A percentile compares a stretch with the other conserved stretches of the same genome.
These are phyloP conservation scores for Blepharisma japonicum DNA, from an alignment of 73 alveolate genomes.

Conservation along the genomic window DNA sequence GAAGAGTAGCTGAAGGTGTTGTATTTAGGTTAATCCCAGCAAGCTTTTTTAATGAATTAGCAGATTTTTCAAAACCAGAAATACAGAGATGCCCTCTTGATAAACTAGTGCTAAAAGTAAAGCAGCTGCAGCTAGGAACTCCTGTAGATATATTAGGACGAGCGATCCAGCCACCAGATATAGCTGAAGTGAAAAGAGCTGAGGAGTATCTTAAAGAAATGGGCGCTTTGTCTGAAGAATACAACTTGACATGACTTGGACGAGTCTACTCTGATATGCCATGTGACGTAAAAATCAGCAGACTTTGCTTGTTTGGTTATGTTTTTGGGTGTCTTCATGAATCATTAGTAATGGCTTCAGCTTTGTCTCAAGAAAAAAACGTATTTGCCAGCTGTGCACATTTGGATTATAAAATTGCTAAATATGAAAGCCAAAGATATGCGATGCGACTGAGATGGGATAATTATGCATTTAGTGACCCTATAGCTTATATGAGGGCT, in stretches of 20 bases:
- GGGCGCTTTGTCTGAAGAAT: constrained; percentile 77
- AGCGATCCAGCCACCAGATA: constrained; percentile 83
- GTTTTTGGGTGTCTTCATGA: constrained; percentile 75
- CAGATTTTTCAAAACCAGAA: constrained; percentile 88
- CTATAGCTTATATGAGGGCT: constrained; percentile 6
- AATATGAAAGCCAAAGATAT: constrained; percentile 3
- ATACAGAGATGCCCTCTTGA: constrained; percentile 96
- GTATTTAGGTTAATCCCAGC: constrained; percentile 80
- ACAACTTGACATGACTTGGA: constrained; percentile 77
- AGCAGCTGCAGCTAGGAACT: constrained; percentile 68
- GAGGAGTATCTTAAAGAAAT: constrained; percentile 68
- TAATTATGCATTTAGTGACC: neutral
- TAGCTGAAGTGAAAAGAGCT: constrained; percentile 69
- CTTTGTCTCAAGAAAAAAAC: constrained; percentile 65
- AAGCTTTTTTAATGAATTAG: constrained; percentile 66
- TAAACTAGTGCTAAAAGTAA: constrained; percentile 88
- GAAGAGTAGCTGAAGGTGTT: constrained; percentile 69
- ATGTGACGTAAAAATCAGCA: constrained; percentile 74
- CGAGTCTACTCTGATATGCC: constrained; percentile 87
- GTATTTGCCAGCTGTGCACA: constrained; percentile 48
- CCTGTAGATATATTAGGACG: constrained; percentile 80
- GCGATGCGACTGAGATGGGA: constrained; percentile 14
- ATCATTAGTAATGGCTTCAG: constrained; percentile 75
- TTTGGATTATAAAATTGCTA: constrained; percentile 6
- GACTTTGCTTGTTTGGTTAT: constrained; percentile 76